These are phyloP conservation scores for Pneumocystis canis DNA, from an alignment of 1,139 yeast genomes.

Conservation along the genomic window DNA sequence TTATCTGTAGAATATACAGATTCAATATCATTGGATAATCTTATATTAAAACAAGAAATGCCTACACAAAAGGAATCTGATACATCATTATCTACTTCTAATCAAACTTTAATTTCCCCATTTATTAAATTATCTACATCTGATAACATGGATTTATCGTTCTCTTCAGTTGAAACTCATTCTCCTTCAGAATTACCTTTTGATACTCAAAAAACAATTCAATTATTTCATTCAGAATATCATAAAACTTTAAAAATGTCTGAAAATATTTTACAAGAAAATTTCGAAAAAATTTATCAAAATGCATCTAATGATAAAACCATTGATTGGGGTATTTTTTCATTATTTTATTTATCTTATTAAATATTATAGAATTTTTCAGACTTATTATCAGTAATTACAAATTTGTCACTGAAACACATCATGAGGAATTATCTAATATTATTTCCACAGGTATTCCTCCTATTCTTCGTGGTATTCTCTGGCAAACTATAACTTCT, in stretches of 20 bases:
- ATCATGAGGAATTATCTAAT: slow-evolving; percentile 43
- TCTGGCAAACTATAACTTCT: slow-evolving; percentile 84
- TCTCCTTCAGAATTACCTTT: neutral
- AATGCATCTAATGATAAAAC: neutral
- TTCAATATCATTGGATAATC: neutral
- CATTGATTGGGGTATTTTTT: neutral
- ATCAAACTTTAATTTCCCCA: neutral
- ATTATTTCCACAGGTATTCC: slow-evolving; percentile 71
- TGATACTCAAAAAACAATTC: neutral
- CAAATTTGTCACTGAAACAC: slow-evolving; percentile 44
- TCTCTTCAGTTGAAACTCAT: no score
- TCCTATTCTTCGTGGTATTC: slow-evolving; percentile 64
- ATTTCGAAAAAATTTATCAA: neutral
- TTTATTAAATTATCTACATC: neutral
- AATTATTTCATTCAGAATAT: neutral
- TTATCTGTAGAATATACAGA: neutral
- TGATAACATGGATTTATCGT: neutral
- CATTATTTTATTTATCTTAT: neutral
- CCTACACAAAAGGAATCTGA: neutral
- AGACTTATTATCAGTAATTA: slow-evolving; percentile 63
- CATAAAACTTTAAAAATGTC: neutral
- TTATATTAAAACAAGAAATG: neutral
- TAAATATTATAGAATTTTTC: slow-evolving; percentile 40
- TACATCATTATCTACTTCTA: neutral
- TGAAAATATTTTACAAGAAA: neutral